phyloP scores from a whole-genome alignment of 176 grass and related monocot genomes.

The Echinochloa phyllopogon region DNA sequence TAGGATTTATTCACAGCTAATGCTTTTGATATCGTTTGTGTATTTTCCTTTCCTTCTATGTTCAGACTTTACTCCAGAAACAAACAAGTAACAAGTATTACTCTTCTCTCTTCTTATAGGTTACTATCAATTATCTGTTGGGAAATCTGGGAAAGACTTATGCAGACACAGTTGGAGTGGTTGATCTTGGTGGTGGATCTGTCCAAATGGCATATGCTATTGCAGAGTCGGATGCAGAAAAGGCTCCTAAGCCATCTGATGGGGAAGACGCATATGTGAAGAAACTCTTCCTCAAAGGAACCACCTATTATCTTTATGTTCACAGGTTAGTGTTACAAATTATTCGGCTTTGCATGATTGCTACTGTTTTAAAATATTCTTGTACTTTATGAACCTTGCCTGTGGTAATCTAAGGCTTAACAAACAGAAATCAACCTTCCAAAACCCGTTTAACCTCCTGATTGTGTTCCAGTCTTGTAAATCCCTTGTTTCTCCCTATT shows the following conservation, averaged over 20 bases:
- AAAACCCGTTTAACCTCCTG: not conserved
- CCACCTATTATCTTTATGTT: slow-evolving; percentile 88
- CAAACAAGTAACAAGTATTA: slow-evolving; percentile 4
- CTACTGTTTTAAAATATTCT: not conserved
- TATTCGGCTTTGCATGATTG: not conserved
- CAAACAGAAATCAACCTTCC: not conserved
- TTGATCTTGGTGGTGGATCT: slow-evolving; percentile 95
- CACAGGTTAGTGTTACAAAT: slow-evolving; percentile 66
- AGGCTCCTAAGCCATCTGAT: slow-evolving; percentile 67
- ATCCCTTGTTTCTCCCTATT: not conserved
- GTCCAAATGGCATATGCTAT: slow-evolving; percentile 99
- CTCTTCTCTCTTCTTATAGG: slow-evolving; percentile 40
- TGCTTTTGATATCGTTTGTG: not conserved
- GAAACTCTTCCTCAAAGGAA: slow-evolving; percentile 90
- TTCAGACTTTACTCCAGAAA: not conserved
- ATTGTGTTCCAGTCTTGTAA: not conserved
- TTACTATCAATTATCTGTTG: slow-evolving; percentile 86
- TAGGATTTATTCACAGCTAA: not conserved
- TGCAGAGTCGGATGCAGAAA: slow-evolving; percentile 73
- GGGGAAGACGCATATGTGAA: slow-evolving; percentile 90
- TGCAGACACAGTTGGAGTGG: slow-evolving; percentile 84
- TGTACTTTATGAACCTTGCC: not conserved
- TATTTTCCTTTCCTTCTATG: not conserved
- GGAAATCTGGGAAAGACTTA: slow-evolving; percentile 85
- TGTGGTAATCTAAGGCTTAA: not conserved